Evolutionary conservation across 2,329 filamentous ascomycete species (phyloP).

Genomic region (Colletotrichum kahawae): DNA sequence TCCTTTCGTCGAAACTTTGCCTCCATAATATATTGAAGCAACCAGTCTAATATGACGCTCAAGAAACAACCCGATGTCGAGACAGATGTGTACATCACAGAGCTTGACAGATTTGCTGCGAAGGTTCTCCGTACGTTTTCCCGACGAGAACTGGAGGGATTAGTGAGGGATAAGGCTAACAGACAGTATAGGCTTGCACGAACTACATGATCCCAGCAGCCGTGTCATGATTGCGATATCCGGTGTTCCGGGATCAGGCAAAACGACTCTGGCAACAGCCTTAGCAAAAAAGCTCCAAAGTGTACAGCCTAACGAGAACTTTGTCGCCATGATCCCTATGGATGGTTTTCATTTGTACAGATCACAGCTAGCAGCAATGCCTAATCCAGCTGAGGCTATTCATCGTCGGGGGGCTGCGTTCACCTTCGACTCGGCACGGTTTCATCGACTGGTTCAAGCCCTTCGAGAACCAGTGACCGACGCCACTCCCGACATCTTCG

Average conservation of each 20-base stretch:
- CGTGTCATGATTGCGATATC: not conserved
- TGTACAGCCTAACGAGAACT: not conserved
- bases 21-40: not conserved
- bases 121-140: not conserved
- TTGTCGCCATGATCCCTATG: not conserved
- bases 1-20: accelerated
- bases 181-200: not conserved
- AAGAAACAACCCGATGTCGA: accelerated
- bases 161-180: accelerated
- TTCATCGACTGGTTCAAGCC: not conserved
- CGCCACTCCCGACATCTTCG: not conserved
- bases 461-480: not conserved
- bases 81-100: not conserved
- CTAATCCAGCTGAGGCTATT: not conserved
- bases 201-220: not conserved
- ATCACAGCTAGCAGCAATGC: not conserved
- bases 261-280: not conserved
- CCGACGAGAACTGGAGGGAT: accelerated
- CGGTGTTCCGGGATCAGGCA: not conserved
- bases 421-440: not conserved
- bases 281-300: not conserved
- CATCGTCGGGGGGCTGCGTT: not conserved
- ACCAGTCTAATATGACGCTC: not conserved
- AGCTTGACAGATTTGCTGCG: not conserved
- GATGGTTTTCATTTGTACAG: not conserved